Base-by-base conservation (phyloP, 306 rosid genomes). In the Spatholobus suberectus region DNA sequence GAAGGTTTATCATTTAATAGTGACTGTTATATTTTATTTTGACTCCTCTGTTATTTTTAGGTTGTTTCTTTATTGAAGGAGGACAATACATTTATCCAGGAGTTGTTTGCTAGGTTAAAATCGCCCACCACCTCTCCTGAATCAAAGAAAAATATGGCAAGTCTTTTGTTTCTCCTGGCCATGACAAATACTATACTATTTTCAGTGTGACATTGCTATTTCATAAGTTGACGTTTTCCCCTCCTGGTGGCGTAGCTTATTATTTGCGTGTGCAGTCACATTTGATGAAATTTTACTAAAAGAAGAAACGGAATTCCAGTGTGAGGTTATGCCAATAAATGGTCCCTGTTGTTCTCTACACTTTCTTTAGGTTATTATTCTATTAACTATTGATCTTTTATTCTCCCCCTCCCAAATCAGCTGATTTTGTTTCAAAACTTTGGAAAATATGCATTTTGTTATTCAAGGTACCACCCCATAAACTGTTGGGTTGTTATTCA, bases 31-130 rank as follows among this genome's bases (percentile, higher is more conserved):
- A 65, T 62, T 76, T 70, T 23, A 43, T 40, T 41, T 88, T 86
- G 49, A 81, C 52, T 29, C 32, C 3, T 18, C 14, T 72, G 26
- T 75, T 86, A 23, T 77, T 63, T 84, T 84, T 86, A 94, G 98
- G 97, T 94, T 87, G 91, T 93, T 88, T 93, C 97, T 67, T 83
- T 89, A 88, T 83, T 94, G 76, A 94, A 94, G 89, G 98, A 94
- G 69, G 98, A 94, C 82, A 89, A 44, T 77, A 85, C 92, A 34
- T 94, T 94, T 87, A 93, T 94, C 82, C 98, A 91, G 80, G 98
- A 94, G 81, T 88, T 94, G 78, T 94, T 94, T 81, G 92, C 90
- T 63, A 93, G 87, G 91, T 78, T 93, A 80, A 89, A 90, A 81
- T 90, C 87, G 5, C 90, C 94, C 18, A 81, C 94, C 51, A 93